Conservation (phyloP, 768 basidiomycete species). For the Hericium coralloides region DNA sequence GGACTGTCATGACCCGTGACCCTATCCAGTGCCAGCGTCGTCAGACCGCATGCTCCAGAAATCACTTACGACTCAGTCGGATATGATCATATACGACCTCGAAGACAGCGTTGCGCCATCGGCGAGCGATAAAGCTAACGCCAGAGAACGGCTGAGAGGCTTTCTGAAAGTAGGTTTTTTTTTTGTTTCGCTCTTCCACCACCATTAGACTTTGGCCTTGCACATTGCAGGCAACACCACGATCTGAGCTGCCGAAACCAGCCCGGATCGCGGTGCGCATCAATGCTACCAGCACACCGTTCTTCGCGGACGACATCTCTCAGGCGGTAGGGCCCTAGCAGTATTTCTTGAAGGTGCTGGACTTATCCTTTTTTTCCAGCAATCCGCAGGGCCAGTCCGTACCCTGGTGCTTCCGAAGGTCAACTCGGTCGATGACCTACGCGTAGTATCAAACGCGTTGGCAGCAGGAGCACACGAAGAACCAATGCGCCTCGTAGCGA, state of each 20-base stretch:
- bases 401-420: conserved; percentile 84
- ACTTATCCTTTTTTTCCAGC: too few relatives aligned
- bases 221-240: conserved; percentile 3
- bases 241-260: conserved; percentile 30
- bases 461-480: conserved; percentile 19
- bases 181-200: neutral
- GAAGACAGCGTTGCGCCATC: conserved; percentile 78
- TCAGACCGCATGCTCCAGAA: conserved; percentile 78
- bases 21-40: conserved; percentile 59
- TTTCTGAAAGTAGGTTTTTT: conserved; percentile 44
- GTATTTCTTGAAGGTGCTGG: neutral
- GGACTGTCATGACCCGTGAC: neutral
- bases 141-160: conserved; percentile 41
- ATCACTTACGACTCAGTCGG: conserved; percentile 52
- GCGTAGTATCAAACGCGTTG: conserved; percentile 45
- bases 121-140: conserved; percentile 45
- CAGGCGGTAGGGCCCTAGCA: conserved; percentile 37
- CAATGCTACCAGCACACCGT: conserved; percentile 56
- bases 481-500: conserved; percentile 59
- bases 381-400: conserved; percentile 27
- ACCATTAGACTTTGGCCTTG: neutral
- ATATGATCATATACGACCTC: conserved; percentile 79
- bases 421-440: conserved; percentile 57
- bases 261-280: conserved; percentile 61
- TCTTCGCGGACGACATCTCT: conserved; percentile 55